Percentiles rank a stretch among this genome's conserved stretches.
Conservation (phyloP, 495 filamentous ascomycete species). For the Hypoxylon lenormandii region DNA sequence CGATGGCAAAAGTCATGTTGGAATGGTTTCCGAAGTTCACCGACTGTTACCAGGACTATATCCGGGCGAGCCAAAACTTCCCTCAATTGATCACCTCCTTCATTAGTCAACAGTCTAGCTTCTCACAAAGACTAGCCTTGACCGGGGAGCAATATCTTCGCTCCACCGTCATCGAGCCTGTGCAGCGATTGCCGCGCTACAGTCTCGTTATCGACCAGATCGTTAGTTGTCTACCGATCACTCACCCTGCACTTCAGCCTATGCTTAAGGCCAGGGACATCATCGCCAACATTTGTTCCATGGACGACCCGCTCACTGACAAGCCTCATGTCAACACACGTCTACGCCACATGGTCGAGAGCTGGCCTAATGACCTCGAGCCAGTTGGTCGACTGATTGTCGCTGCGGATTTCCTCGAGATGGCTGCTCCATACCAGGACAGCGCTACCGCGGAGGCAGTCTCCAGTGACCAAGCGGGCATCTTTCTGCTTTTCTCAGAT, state of each 20-base stretch:
- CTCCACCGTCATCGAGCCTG: constrained; percentile 94
- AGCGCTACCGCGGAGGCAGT: constrained; percentile 49
- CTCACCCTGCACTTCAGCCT: constrained; percentile 80
- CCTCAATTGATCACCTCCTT: constrained; percentile 80
- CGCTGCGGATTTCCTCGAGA: constrained; percentile 82
- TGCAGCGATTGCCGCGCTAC: constrained; percentile 93
- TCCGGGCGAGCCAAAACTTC: constrained; percentile 85
- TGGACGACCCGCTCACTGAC: constrained; percentile 75
- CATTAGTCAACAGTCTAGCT: constrained; percentile 80
- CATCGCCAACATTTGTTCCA: constrained; percentile 92
- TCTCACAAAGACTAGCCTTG: constrained; percentile 79
- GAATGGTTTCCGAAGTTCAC: constrained; percentile 93
- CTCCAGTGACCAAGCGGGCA: constrained; percentile 64
- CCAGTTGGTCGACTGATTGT: constrained; percentile 84
- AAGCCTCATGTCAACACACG: constrained; percentile 77
- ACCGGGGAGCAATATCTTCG: constrained; percentile 90
- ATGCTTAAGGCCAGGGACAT: constrained; percentile 89
- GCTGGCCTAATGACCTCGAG: constrained; percentile 79
- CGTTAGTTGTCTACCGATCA: constrained; percentile 79
- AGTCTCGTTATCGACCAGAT: constrained; percentile 97
- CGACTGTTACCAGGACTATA: constrained; percentile 88
- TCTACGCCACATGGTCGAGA: constrained; percentile 77
- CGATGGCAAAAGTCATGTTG: constrained; percentile 79
- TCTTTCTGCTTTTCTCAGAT: constrained; percentile 87
- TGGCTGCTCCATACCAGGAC: constrained; percentile 75